Evolutionary conservation across 768 basidiomycete species (phyloP), one percentile per base, ranked within the genome.

Genomic region (Chiua virens): DNA sequence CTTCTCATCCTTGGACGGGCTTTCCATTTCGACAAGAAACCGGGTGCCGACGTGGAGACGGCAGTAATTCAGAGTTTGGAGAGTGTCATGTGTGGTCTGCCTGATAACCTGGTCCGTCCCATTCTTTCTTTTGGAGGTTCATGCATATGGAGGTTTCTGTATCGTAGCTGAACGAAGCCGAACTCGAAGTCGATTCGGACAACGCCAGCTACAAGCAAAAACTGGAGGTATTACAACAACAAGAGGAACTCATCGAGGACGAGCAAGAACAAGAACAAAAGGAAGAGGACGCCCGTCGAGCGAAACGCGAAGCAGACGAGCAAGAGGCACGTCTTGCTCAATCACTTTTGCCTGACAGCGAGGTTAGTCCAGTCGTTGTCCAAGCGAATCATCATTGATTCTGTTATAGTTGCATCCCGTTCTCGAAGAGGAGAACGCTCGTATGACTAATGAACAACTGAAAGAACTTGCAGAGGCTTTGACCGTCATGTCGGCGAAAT

Each of bases 201-300:
- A 87, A 87, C 45, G 92, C 93, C 20, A 92, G 86, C 62, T 98
- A 97, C 80, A 96, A 97, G 76, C 92, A 98, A 77, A 97, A 96
- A 72, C 81, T 99, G 49, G 97, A 98, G 56, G 96, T 99, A 22
- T 74, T 99, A 66, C 92, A 97, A 61, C 92, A 99, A 62, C 97
- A 99, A 70, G 92, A 99, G 67, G 97, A 99, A 69, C 91, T 99
- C 54, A 99, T 99, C 66, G 95, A 99, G 66, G 97, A 99, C 68
- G 97, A 99, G 72, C 85, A 94, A 57, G 97, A 98, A 67, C 97
- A 99, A 70, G 97, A 99, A 56, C 87, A 95, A 71, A 89, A 94
- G 73, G 92, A 92, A 67, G 89, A 93, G 67, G 85, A 89, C 65
- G 89, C 92, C n/a, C 86, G 92, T 37, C 87, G 89, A 50, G 87